Conservation (phyloP, 176 grass and related monocot species). For the Aegilops longissima region DNA sequence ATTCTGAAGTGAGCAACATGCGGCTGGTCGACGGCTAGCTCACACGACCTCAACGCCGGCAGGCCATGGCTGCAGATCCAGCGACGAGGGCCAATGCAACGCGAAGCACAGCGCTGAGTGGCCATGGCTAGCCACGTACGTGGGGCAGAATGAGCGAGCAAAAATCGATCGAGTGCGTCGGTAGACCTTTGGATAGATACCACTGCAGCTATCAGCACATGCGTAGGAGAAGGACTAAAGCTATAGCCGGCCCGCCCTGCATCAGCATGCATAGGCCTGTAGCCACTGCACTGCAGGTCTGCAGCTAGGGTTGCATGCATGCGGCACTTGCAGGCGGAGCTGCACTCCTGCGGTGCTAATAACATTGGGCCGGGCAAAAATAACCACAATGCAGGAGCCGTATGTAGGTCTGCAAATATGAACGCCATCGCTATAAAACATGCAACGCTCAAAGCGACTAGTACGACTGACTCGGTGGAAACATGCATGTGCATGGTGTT, state of each 20-base stretch:
- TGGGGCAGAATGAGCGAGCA: background rate
- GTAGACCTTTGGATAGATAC: no score
- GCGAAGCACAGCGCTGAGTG: no score
- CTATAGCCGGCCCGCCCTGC: background rate
- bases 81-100: no score
- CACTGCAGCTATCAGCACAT: background rate
- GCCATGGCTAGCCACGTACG: background rate
- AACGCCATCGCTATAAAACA: background rate
- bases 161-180: no score
- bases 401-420: background rate
- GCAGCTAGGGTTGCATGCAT: slow-evolving; percentile 4
- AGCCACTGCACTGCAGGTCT: background rate
- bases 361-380: background rate
- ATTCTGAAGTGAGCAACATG: background rate
- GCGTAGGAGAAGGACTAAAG: background rate
- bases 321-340: background rate
- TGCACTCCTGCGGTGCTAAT: background rate
- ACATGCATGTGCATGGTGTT: no score
- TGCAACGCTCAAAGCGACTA: no score
- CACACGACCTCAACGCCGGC: no score
- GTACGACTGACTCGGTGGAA: no score
- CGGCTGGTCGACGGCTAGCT: background rate
- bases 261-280: background rate
- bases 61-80: no score
- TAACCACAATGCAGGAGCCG: background rate